Evolutionary conservation across 768 basidiomycete genomes (phyloP), one percentile per base, ranked within the genome.

Genomic region (Podaxis pistillaris): DNA sequence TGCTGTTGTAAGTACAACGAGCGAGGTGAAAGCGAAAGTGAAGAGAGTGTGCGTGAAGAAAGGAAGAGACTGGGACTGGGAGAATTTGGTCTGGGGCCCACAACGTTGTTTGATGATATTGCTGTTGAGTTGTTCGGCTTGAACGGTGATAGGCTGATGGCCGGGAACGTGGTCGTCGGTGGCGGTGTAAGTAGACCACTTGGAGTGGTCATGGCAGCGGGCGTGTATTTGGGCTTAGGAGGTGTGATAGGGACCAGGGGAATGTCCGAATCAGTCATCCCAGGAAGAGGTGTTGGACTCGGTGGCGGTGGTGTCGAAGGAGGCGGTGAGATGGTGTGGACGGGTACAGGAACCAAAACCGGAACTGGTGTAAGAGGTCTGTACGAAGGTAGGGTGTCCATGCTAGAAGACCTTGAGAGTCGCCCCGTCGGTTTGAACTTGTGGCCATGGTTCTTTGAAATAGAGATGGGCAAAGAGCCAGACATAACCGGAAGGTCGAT

Each of bases 1-100:
- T 53, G 52, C 30, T 62, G 60, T 26, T 53, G 50, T 13, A 41
- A 8, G 11, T 30, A 41, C 38, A 55, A 36, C 26, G 53, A 55
- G 44, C 60, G 60, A 26, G 60, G 60, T 17, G 60, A 62, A 24
- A 62, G 60, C 3, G 60, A 62, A 47, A 62, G 52, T 5, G 60
- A 62, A 9, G 60, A 62, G 19, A 62, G 40, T 2, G 58, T 59
- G 33, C 53, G 60, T 9, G 60, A 62, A 17, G 60, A 46, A 55
- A 62, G 60, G 53, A 62, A 55, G 33, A 46, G 53, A 9, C 22
- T 53, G 28, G 44, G 60, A 22, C 51, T 61, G 17, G 60, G 60
- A 17, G 60, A 47, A 19, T 8, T 8, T 37, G 52, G 41, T 15
- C 60, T 54, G 11, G 51, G 17, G 15, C 40, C 51, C 2, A 40